Percentiles rank a stretch among this genome's conserved stretches.
Conservation (phyloP, 768 basidiomycete genomes). For the Phlebiopsis gigantea region DNA sequence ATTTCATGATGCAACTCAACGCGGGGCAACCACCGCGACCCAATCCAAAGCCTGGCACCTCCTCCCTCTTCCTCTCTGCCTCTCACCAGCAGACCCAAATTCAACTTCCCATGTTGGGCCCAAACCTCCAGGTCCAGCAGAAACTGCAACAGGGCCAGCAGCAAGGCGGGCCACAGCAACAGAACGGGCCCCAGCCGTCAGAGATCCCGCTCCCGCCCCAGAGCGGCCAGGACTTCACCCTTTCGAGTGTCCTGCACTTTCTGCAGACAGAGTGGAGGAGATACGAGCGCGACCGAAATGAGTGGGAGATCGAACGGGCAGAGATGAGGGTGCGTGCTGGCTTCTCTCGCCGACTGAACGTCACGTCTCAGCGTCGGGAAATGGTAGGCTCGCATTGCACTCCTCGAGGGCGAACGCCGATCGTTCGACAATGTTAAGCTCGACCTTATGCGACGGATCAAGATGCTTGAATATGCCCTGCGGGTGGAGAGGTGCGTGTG, state of each 20-base stretch:
- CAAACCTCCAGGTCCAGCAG: conserved; percentile 57
- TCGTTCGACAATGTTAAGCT: conserved; percentile 97
- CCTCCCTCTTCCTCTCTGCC: conserved; percentile 16
- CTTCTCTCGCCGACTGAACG: conserved; percentile 12
- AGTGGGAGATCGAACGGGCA: conserved; percentile 99
- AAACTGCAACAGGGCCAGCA: conserved; percentile 38
- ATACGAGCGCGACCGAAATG: conserved; percentile 97
- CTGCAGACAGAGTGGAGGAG: conserved; percentile 97
- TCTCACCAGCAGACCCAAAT: conserved; percentile 28
- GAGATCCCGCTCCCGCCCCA: conserved; percentile 71
- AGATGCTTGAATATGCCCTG: conserved; percentile 98
- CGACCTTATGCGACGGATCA: conserved; percentile 93
- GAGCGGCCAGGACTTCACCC: conserved; percentile 80
- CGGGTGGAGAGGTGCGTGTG: conserved; percentile 87
- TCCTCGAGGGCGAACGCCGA: conserved; percentile 93
- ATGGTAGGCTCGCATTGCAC: conserved; percentile 85
- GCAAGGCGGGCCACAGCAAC: conserved; percentile 38
- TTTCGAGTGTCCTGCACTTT: conserved; percentile 94
- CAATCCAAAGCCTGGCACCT: conserved; percentile 8
- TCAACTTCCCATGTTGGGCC: conserved; percentile 67
- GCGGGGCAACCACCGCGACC: conserved; percentile 10
- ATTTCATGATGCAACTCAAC: conserved; percentile 13
- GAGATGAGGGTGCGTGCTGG: conserved; percentile 86
- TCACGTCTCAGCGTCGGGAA: conserved; percentile 16
- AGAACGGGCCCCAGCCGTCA: conserved; percentile 50